Conservation (phyloP, 345 rosid species). For the Acer saccharum region DNA sequence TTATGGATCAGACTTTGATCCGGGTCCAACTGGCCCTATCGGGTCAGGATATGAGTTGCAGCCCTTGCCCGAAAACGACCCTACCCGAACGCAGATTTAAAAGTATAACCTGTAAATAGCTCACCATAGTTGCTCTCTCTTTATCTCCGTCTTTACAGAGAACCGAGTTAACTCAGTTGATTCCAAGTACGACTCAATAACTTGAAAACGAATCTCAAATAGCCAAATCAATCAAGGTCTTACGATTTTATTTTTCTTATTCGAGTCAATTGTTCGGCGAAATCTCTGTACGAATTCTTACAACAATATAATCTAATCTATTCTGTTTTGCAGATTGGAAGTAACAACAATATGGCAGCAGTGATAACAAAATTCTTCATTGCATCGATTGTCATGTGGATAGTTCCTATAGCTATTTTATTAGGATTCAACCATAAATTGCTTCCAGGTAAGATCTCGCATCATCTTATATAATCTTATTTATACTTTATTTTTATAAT, state of each 20-base stretch:
- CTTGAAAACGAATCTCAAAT: background rate
- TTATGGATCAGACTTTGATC: too few relatives aligned
- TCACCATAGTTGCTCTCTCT: background rate
- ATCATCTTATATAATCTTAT: background rate
- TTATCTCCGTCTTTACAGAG: background rate
- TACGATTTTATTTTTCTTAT: background rate
- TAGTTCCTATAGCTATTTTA: conserved; percentile 67
- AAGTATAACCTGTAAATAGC: too few relatives aligned
- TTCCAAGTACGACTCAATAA: background rate
- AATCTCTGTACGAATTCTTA: too few relatives aligned
- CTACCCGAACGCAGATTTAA: too few relatives aligned
- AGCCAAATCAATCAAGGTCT: background rate
- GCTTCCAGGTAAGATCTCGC: conserved; percentile 64
- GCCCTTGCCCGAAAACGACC: too few relatives aligned
- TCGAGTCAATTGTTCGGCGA: background rate
- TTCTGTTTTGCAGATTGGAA: background rate
- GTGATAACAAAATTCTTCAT: conserved; percentile 71
- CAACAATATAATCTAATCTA: too few relatives aligned
- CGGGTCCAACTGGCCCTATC: too few relatives aligned
- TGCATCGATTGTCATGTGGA: conserved; percentile 88
- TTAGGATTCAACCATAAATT: conserved; percentile 70
- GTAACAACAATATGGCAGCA: conserved; percentile 42
- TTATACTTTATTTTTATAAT: background rate
- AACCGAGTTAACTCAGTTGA: background rate
- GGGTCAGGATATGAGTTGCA: too few relatives aligned